phyloP scores from a whole-genome alignment of 257 asterid species.

The Solanum corneliomulleri region DNA sequence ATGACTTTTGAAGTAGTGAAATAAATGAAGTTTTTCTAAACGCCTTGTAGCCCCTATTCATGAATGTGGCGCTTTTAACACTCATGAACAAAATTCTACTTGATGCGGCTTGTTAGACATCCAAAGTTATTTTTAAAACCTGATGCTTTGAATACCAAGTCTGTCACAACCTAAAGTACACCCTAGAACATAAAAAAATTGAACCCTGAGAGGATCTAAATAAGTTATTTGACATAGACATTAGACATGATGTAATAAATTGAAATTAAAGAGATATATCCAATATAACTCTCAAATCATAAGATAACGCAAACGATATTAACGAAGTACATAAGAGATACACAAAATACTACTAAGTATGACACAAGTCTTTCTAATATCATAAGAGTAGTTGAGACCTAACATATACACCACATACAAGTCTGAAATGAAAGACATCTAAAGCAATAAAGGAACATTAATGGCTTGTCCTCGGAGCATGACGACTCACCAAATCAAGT shows the following conservation, averaged over 20 bases:
- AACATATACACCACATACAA: not conserved
- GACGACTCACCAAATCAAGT: not conserved
- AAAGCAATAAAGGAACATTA: not conserved
- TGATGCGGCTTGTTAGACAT: not conserved
- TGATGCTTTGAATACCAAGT: not conserved
- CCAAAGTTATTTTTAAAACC: not conserved
- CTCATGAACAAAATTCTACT: not conserved
- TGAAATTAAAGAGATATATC: not conserved
- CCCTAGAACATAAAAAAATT: not conserved
- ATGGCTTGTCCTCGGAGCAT: not conserved
- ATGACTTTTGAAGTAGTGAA: not conserved
- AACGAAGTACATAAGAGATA: not conserved
- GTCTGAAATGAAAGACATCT: not conserved
- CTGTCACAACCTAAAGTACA: not conserved
- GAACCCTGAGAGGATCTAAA: not conserved
- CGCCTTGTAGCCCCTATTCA: not conserved
- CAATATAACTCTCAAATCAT: not conserved
- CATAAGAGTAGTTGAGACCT: not conserved
- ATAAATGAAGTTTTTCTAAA: not conserved
- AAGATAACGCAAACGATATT: not conserved
- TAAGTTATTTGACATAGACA: not conserved
- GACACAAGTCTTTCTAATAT: not conserved
- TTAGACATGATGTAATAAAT: not conserved
- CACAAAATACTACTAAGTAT: not conserved
- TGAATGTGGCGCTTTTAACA: not conserved